Base-by-base conservation (phyloP, 805 yeast genomes). In the Schwanniomyces pseudopolymorphus region DNA sequence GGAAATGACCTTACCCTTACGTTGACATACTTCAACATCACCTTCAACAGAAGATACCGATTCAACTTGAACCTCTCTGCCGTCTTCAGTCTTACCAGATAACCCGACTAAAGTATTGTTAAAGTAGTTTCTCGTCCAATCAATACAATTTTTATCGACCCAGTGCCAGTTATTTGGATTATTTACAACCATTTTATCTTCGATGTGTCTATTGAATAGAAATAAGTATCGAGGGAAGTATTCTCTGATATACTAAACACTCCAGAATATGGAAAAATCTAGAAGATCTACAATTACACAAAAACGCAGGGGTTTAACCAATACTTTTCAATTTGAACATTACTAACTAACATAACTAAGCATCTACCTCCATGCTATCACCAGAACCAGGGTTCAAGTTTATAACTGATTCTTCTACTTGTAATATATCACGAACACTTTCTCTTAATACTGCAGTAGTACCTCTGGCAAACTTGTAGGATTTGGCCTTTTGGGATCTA, bases 81-180 rank as follows among this genome's bases (percentile, higher is more conserved):
- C 53, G 11, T 68, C 72, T 17, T 60, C 74, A 5, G 67, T 58
- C 2, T 52, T 44, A 1, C 59, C 80, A 11, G 65, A 51, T 35
- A 82, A 52, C 0, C 85, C 85, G 9, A 74, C 73, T 43, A 90
- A 70, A 39, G 81, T 78, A 40, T 80, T 78, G 25, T 69, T 66
- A 65, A 94, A 88, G 66, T 92, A 92, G 35, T 78, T 75, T 50
- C 81, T 81, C 10, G 97, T 78, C 99, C 99, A 94, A 46, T 81
- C 84, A 47, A 92, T 79, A 71, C 99, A 94, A 75, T 94, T 94
- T 68, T 92, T 92, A 70, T 92, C 97, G 52, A 91, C 97, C 98
- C 98, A 94, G 77, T 94, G 99, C 99, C 99, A 92, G 72, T 92
- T 92, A 69, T 94, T 94, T 33, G 98, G 98, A 77, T 92, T 94